phyloP scores from a whole-genome alignment of 768 basidiomycete species.

The Collybia sp. region DNA sequence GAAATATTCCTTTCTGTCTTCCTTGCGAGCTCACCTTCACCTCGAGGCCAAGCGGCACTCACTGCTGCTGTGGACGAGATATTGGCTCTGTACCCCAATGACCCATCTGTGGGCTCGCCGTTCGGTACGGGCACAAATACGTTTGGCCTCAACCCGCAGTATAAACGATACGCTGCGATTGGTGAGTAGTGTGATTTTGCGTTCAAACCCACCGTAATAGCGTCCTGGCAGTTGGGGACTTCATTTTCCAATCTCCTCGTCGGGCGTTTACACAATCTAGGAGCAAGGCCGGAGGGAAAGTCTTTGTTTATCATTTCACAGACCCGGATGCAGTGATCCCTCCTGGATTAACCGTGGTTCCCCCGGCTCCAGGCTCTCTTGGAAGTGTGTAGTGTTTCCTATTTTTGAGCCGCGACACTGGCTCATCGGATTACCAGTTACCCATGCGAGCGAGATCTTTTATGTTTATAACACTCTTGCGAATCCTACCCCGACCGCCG shows the following conservation, averaged over 20 bases:
- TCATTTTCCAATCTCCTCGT: slow-evolving; percentile 10
- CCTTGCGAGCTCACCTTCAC: slow-evolving; percentile 14
- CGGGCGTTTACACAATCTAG: slow-evolving; percentile 5
- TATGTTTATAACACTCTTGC: slow-evolving; percentile 28
- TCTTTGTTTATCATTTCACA: slow-evolving; percentile 11
- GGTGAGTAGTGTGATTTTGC: not conserved
- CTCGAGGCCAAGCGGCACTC: slow-evolving; percentile 14
- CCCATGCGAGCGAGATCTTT: slow-evolving; percentile 26
- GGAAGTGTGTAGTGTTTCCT: too few relatives aligned
- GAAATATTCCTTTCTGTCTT: slow-evolving; percentile 19
- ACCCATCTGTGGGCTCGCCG: slow-evolving; percentile 35
- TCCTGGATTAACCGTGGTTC: not conserved
- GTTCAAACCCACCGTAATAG: too few relatives aligned
- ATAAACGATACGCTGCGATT: slow-evolving; percentile 25
- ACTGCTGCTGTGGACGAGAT: slow-evolving; percentile 11
- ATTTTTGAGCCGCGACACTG: too few relatives aligned
- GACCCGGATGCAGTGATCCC: slow-evolving; percentile 9
- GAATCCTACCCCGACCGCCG: slow-evolving; percentile 15
- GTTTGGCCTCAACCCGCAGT: slow-evolving; percentile 29
- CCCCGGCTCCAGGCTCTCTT: too few relatives aligned
- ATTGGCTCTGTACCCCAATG: slow-evolving; percentile 32
- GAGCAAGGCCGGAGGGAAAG: slow-evolving; percentile 1
- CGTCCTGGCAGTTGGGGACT: slow-evolving; percentile 16
- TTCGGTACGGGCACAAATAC: slow-evolving; percentile 37
- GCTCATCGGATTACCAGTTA: slow-evolving; percentile 11